phyloP scores from a whole-genome alignment of 164 flowering plant species.

The Aristolochia californica region DNA sequence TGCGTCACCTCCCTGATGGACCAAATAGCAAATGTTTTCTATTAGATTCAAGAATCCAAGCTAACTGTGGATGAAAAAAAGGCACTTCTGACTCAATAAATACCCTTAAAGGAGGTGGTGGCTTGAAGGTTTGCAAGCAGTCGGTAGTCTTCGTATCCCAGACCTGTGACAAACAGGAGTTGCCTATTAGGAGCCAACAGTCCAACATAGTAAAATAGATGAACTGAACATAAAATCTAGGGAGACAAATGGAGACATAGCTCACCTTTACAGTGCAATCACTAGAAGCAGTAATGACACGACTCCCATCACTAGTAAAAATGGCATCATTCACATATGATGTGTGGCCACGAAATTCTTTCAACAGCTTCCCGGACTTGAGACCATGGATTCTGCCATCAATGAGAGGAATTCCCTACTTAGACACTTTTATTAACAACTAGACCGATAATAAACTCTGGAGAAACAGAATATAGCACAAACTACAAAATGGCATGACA shows the following conservation, averaged over 20 bases:
- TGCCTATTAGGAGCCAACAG: not conserved
- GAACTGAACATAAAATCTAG: not conserved
- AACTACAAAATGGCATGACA: too few species aligned
- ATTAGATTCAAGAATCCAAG: constrained; percentile 1
- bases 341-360: constrained; percentile 94
- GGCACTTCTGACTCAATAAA: not conserved
- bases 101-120: constrained; percentile 97
- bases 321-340: constrained; percentile 94
- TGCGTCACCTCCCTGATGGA: constrained; percentile 88
- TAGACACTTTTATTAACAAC: not conserved
- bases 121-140: constrained; percentile 92
- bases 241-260: not conserved
- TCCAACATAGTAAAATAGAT: not conserved
- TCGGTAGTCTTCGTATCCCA: constrained; percentile 94
- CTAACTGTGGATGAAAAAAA: constrained; percentile 4
- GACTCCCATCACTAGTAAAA: constrained; percentile 83
- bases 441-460: not conserved
- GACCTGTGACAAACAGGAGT: constrained; percentile 39
- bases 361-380: constrained; percentile 88
- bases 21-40: constrained; percentile 5
- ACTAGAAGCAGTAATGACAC: constrained; percentile 97
- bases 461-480: too few species aligned
- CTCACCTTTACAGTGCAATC: constrained; percentile 93
- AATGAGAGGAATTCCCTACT: not conserved
- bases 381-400: constrained; percentile 83